A percentile compares a stretch with the other conserved stretches of the same genome.
Conservation (phyloP, 164 flowering plant species). For the Liquidambar formosana region DNA sequence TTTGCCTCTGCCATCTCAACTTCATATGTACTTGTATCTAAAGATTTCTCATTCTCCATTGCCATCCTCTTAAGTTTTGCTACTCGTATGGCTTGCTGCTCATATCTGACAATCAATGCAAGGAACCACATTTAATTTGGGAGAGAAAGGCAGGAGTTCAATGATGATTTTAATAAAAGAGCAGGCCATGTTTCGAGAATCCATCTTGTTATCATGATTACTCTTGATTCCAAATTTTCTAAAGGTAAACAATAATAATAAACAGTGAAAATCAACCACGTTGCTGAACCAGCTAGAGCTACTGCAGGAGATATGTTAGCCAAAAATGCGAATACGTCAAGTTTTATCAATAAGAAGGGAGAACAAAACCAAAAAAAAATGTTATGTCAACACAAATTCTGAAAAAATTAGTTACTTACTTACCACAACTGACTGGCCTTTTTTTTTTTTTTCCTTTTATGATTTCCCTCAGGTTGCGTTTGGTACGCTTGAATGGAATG, state of each 20-base stretch:
- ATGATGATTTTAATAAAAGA: neutral
- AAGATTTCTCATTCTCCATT: slow-evolving; percentile 32
- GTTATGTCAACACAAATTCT: too few relatives aligned
- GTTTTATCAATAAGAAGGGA: too few relatives aligned
- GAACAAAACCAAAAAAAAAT: too few relatives aligned
- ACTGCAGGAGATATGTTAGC: too few relatives aligned
- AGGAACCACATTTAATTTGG: neutral
- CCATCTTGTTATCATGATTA: neutral
- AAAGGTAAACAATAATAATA: neutral
- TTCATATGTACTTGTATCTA: slow-evolving; percentile 41
- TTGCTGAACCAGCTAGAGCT: too few relatives aligned
- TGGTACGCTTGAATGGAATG: too few relatives aligned
- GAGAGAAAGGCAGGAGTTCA: neutral
- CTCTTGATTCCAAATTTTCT: neutral
- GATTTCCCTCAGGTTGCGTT: too few relatives aligned
- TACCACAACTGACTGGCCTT: too few relatives aligned
- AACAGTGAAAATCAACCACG: neutral
- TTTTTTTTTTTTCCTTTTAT: too few relatives aligned
- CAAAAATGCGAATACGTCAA: too few relatives aligned
- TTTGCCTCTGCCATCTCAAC: slow-evolving; percentile 75
- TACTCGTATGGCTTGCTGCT: slow-evolving; percentile 48
- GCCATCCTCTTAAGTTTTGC: slow-evolving; percentile 51
- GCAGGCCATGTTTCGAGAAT: neutral
- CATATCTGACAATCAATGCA: slow-evolving; percentile 42
- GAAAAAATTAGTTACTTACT: too few relatives aligned